A percentile compares a stretch with the other conserved stretches of the same genome.
Conservation (phyloP, 2,329 filamentous ascomycete genomes). For the Fusarium sp. region DNA sequence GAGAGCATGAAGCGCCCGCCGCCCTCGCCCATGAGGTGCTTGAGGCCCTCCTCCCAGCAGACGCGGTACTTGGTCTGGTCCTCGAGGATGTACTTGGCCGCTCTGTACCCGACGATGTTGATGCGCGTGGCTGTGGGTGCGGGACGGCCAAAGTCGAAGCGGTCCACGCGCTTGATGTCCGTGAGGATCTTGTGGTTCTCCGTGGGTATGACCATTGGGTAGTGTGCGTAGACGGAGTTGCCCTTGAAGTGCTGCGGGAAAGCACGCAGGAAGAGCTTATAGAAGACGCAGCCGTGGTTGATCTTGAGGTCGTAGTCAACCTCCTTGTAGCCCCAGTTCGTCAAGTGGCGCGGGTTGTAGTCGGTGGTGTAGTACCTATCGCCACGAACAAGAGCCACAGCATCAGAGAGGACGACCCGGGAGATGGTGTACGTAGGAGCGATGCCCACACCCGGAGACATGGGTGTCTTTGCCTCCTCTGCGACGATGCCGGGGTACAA, state of each 20-base stretch:
- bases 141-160: conserved; percentile 78
- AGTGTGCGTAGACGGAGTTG: conserved; percentile 86
- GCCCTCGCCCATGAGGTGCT: conserved; percentile 69
- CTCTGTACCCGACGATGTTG: conserved; percentile 71
- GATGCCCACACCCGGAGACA: conserved; percentile 80
- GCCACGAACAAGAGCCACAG: conserved; percentile 81
- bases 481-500: conserved; percentile 83
- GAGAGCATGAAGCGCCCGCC: conserved; percentile 69
- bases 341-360: conserved; percentile 79
- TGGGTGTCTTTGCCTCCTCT: conserved; percentile 80
- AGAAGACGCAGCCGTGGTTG: conserved; percentile 86
- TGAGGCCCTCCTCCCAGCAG: conserved; percentile 73
- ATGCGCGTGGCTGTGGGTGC: conserved; percentile 62
- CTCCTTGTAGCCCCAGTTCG: conserved; percentile 86
- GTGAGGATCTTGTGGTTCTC: conserved; percentile 80
- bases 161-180: conserved; percentile 72
- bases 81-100: conserved; percentile 71
- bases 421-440: conserved; percentile 82
- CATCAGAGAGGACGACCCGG: conserved; percentile 81
- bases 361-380: conserved; percentile 85
- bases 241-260: conserved; percentile 84
- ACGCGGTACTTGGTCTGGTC: conserved; percentile 72
- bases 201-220: conserved; percentile 76
- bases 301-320: conserved; percentile 78
- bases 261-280: conserved; percentile 83